Percentiles rank a stretch among this genome's conserved stretches.
Conservation (phyloP, 257 asterid genomes). For the Primulina eburnea region DNA sequence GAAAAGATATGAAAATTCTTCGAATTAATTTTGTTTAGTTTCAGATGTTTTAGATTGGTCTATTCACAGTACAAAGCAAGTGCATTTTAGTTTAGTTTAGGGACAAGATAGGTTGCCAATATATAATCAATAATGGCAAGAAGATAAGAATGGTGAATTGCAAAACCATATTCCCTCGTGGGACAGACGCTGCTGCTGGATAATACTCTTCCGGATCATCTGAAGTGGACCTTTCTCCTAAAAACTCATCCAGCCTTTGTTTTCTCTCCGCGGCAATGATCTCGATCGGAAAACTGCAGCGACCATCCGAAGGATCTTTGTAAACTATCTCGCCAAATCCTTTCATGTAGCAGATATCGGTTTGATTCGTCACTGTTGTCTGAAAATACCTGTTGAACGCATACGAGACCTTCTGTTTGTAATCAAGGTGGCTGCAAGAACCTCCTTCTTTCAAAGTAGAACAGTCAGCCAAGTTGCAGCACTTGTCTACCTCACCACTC, state of each 20-base stretch:
- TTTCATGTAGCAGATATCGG: slow-evolving; percentile 16
- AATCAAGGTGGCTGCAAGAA: slow-evolving; percentile 28
- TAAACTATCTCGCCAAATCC: slow-evolving; percentile 31
- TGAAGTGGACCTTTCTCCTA: too few species aligned
- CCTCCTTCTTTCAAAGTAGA: slow-evolving; percentile 25
- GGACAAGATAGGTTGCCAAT: too few species aligned
- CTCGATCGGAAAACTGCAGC: slow-evolving; percentile 43
- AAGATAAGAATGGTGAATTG: too few species aligned
- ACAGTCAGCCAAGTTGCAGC: slow-evolving; percentile 34
- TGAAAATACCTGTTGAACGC: slow-evolving; percentile 43
- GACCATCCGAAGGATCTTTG: slow-evolving; percentile 26
- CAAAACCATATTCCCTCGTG: too few species aligned
- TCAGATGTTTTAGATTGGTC: too few species aligned
- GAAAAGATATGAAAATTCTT: too few species aligned
- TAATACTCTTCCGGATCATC: too few species aligned
- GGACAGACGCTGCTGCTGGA: too few species aligned
- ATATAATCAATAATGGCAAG: too few species aligned
- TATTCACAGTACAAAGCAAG: too few species aligned
- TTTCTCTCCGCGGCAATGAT: slow-evolving; percentile 27
- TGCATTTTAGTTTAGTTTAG: too few species aligned
- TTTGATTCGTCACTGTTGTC: slow-evolving; percentile 1
- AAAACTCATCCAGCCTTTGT: neutral
- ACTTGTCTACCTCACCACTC: neutral
- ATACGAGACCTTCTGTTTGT: slow-evolving; percentile 18
- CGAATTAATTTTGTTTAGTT: too few species aligned